Evolutionary conservation across 1,139 yeast genomes (phyloP).

Genomic region (Groenewaldozyma sp.): DNA sequence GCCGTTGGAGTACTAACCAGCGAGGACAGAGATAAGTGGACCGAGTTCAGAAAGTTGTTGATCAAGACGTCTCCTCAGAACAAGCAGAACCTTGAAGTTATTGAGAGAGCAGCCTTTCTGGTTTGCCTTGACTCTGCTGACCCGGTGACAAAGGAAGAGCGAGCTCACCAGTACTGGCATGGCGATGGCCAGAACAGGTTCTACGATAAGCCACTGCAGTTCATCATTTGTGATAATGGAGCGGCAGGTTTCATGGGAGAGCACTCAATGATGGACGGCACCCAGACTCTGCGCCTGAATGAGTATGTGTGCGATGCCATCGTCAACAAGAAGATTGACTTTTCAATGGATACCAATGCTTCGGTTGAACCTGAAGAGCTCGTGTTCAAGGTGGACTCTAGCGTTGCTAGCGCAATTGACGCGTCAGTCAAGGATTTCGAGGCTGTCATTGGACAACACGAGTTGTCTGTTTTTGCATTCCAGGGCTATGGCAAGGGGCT

Average conservation of each 20-base stretch:
- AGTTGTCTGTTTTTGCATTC: constrained; percentile 35
- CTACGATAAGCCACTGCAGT: constrained; percentile 88
- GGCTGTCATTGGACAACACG: constrained; percentile 34
- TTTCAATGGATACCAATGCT: constrained; percentile 19
- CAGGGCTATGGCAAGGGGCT: constrained; percentile 46
- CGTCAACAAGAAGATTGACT: constrained; percentile 37
- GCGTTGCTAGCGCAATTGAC: constrained; percentile 43
- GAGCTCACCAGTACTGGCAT: constrained; percentile 86
- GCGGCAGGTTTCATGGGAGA: constrained; percentile 91
- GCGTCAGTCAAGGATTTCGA: constrained; percentile 50
- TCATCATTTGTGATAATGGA: constrained; percentile 74
- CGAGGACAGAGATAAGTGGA: constrained; percentile 81
- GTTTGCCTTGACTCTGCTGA: constrained; percentile 64
- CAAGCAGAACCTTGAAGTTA: constrained; percentile 50
- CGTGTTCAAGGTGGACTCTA: constrained; percentile 37
- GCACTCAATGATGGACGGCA: constrained; percentile 97
- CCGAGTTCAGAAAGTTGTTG: constrained; percentile 50
- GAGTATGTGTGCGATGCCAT: constrained; percentile 60
- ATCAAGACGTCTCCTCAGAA: constrained; percentile 45
- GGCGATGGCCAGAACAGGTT: constrained; percentile 88
- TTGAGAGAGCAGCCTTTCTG: constrained; percentile 73
- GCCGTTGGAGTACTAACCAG: constrained; percentile 77
- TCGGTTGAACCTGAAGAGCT: constrained; percentile 33
- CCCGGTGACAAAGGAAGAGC: constrained; percentile 77
- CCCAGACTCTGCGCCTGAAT: constrained; percentile 86